These are phyloP conservation scores for Monosporozyma solicola DNA, from an alignment of 805 yeast species.

Conservation along the genomic window DNA sequence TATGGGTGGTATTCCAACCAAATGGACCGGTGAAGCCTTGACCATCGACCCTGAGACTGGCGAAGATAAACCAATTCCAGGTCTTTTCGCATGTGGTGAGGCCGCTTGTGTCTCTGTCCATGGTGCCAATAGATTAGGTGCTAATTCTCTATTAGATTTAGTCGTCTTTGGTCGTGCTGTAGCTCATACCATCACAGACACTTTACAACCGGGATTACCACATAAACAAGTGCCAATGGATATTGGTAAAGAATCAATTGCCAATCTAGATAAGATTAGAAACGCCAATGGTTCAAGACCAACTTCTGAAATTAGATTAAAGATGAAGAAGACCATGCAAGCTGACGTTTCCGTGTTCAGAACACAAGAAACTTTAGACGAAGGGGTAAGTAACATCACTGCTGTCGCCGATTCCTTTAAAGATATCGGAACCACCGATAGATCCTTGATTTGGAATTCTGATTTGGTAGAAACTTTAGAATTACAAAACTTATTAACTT, in stretches of 20 bases:
- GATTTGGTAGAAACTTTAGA: constrained; percentile 94
- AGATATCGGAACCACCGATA: constrained; percentile 80
- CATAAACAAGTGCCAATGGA: constrained; percentile 76
- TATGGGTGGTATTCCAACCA: constrained; percentile 99
- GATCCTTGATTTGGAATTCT: constrained; percentile 98
- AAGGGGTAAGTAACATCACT: constrained; percentile 74
- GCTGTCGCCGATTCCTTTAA: constrained; percentile 65
- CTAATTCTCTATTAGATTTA: constrained; percentile 90
- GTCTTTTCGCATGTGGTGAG: constrained; percentile 96
- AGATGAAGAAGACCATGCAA: constrained; percentile 96
- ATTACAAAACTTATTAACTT: constrained; percentile 89
- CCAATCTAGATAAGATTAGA: constrained; percentile 82
- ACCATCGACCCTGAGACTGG: constrained; percentile 73
- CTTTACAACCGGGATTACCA: constrained; percentile 81
- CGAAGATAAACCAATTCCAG: constrained; percentile 84
- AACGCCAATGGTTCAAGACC: constrained; percentile 71
- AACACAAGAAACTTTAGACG: constrained; percentile 82
- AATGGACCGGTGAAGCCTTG: constrained; percentile 91
- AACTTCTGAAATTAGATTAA: constrained; percentile 82
- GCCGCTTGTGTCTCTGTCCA: constrained; percentile 98
- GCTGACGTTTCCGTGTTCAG: constrained; percentile 95
- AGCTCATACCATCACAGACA: constrained; percentile 79
- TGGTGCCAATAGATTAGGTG: constrained; percentile 99
- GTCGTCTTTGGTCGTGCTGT: constrained; percentile 99
- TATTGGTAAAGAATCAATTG: constrained; percentile 82